phyloP scores from a whole-genome alignment of 139 green algal species.

The Raphidocelis subcapitata region DNA sequence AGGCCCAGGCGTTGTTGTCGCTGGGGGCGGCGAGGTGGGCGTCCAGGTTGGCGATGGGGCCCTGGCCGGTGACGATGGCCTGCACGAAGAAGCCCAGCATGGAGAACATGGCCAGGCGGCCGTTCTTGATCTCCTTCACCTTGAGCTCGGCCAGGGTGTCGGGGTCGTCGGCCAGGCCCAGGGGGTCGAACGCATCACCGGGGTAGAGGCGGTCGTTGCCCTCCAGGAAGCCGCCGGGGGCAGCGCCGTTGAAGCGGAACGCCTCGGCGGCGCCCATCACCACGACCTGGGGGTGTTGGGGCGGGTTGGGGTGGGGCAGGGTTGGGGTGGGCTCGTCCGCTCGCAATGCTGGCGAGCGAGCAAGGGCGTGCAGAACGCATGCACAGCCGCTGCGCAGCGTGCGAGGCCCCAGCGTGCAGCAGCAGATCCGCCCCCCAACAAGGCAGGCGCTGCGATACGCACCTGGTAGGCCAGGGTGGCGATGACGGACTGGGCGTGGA shows the following conservation, averaged over 20 bases:
- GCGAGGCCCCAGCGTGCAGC: neutral
- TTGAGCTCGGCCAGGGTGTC: slow-evolving; percentile 88
- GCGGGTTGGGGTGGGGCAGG: no score
- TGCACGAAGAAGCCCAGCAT: slow-evolving; percentile 85
- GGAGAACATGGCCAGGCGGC: slow-evolving; percentile 92
- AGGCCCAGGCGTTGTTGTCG: slow-evolving; percentile 31
- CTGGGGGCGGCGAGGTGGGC: slow-evolving; percentile 30
- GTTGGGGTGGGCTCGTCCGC: no score
- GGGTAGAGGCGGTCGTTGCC: slow-evolving; percentile 60
- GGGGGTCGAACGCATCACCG: slow-evolving; percentile 83
- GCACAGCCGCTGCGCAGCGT: no score
- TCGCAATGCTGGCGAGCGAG: no score
- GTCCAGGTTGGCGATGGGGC: slow-evolving; percentile 40
- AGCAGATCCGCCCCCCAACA: neutral
- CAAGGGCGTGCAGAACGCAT: no score
- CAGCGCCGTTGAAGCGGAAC: slow-evolving; percentile 70
- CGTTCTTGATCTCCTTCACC: slow-evolving; percentile 98
- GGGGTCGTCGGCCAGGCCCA: slow-evolving; percentile 95
- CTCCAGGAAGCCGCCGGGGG: slow-evolving; percentile 37
- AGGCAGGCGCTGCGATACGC: neutral
- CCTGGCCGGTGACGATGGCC: slow-evolving; percentile 74
- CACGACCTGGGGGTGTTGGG: slow-evolving; percentile 48
- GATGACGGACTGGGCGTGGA: slow-evolving; percentile 91
- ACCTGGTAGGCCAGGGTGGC: slow-evolving; percentile 85
- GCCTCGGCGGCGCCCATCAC: slow-evolving; percentile 76